Base-by-base conservation (phyloP, 1,284 basidiomycete species). In the Ceratobasidium sp. region DNA sequence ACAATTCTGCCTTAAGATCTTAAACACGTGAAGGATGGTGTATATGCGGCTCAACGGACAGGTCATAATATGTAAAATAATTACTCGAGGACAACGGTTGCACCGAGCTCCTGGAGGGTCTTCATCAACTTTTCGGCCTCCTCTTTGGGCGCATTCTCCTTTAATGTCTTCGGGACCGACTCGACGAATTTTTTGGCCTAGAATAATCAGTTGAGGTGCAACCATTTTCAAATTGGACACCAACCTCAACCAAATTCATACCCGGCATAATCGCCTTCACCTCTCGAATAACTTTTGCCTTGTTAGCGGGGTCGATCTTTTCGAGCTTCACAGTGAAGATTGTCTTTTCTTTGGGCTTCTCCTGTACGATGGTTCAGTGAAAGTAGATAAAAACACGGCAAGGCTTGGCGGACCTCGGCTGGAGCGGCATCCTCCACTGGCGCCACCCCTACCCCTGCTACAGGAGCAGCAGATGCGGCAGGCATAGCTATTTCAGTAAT, bases 111-210 rank as follows among this genome's bases (percentile, higher is more conserved):
- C 82, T 94, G 90, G 82, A 99, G 92, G 33, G 89, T 88, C 81
- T 91, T 90, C 83, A 96, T 88, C 79, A 99, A 84, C 84, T 98
- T 98, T 82, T 98, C 96, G 12, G 96, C 96, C 62, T 99, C 97
- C 78, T 99, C 97, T 83, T 99, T 99, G 42, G 93, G 87, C 74
- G 97, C 80, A 80, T 95, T 95, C 83, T 99, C 97, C 84, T 99
- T 99, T 78, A 99, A 84, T 3, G 91, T 84, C 83, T 98, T 92
- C 40, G 97, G 97, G 77, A 95, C 83, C 30, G 93, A 95, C 83
- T 99, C 97, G 73, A 99, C 97, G 78, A 99, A 98, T 84, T 98
- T 99, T 88, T 99, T 99, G 44, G 97, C 97, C 95, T 97, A 18
- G 21, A 23, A 59, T 25, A 74, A 30, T 61, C 54, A 56, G 40